Evolutionary conservation across 108 stramenopile genomes (phyloP), one percentile per base, ranked within the genome.

Genomic region (Hondaea fermentalgiana): DNA sequence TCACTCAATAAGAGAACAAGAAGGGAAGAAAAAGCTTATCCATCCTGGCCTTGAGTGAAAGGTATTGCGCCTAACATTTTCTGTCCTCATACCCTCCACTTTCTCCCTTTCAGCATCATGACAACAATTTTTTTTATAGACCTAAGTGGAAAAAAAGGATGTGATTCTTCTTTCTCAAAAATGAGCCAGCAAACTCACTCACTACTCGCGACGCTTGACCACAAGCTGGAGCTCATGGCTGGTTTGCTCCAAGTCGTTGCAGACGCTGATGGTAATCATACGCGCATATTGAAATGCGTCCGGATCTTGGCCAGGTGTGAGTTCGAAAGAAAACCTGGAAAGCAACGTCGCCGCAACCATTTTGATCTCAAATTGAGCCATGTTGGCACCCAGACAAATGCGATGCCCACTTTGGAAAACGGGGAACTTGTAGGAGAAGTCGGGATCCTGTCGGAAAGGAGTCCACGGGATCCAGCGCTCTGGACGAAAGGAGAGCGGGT

Each of bases 351-450:
- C 23, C 17, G 72, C 35, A 25, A 72, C 28, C 35, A 72, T 25
- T 49, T 93, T 93, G 43, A 91, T 89, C 53, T 92, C 88, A 76
- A 91, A 58, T 19, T 91, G 17, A 0, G 93, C 93, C 16, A 93
- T 53, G n/a, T 28, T 28, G 44, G 64, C 60, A 19, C 93, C 93
- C 4, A 91, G 90, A 59, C 93, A 93, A 17, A 87, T 21, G 21
- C 93, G 42, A 35, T 87, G 89, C 19, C 93, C 93, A 21, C 90
- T 91, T 87, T 91, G 90, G 83, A 93, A 93, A 19, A 71, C 72
- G 21, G 91, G 89, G 87, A 57, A 92, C 53, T 88, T 72, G 59
- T 72, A 92, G 16, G 19, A 23, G n/a, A 59, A 59, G 3, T 3
- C 59, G 2, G 89, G 49, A 57, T 60, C 69, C 25, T 89, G 92